phyloP scores from a whole-genome alignment of 106 monocot genomes.

The Platanthera guangdongensis region DNA sequence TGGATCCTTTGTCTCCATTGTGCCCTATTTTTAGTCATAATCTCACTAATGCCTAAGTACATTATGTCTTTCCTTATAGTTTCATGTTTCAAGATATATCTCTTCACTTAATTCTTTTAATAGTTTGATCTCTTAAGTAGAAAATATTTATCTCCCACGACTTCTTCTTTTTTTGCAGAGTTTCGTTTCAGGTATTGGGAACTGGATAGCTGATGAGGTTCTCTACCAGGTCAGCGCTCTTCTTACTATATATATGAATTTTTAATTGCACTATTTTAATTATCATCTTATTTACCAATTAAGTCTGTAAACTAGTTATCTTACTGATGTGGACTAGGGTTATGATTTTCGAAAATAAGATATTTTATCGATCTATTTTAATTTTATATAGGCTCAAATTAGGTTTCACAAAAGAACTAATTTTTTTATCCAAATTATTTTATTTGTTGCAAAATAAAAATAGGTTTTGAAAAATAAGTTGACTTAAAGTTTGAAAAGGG shows the following conservation, averaged over 20 bases:
- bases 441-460: too few relatives aligned
- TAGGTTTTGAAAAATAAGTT: too few relatives aligned
- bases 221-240: conserved; percentile 71
- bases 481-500: too few relatives aligned
- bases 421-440: too few relatives aligned
- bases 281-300: not conserved
- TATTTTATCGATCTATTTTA: too few relatives aligned
- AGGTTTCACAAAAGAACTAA: too few relatives aligned
- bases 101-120: not conserved
- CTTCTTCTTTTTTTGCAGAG: conserved; percentile 36
- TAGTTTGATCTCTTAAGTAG: not conserved
- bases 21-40: too few relatives aligned
- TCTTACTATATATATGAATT: not conserved
- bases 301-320: not conserved
- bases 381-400: too few relatives aligned
- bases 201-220: conserved; percentile 99
- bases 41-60: too few relatives aligned
- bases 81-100: not conserved
- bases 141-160: not conserved
- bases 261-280: not conserved
- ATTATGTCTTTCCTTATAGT: too few relatives aligned
- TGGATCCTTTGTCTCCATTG: too few relatives aligned
- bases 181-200: conserved; percentile 90
- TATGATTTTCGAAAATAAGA: too few relatives aligned
- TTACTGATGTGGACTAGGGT: not conserved